Evolutionary conservation across 257 asterid genomes (phyloP).

Genomic region (Lycium barbarum): DNA sequence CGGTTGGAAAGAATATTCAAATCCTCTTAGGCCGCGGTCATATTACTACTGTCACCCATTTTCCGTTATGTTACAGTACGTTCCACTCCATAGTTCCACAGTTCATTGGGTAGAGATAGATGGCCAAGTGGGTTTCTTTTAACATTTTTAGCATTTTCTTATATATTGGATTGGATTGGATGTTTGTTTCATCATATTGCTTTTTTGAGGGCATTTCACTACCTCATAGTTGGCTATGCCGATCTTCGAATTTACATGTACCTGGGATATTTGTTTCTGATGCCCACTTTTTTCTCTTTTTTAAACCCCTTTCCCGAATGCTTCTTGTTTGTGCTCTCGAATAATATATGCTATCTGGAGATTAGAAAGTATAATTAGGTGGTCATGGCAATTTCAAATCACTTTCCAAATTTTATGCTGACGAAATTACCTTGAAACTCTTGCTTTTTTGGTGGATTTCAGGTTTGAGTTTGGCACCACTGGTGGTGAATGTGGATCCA

Average conservation of each 20-base stretch:
- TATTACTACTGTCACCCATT: background rate
- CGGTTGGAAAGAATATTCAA: background rate
- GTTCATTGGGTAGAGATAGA: background rate
- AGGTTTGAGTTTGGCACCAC: constrained; percentile 93
- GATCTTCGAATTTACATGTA: background rate
- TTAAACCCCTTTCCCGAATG: background rate
- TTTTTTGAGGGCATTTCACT: background rate
- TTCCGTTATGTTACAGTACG: background rate
- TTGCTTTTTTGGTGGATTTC: constrained; percentile 38
- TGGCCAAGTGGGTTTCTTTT: background rate
- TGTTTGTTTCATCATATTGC: background rate
- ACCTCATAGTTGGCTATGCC: background rate
- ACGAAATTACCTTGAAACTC: constrained; percentile 16
- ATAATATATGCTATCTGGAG: background rate
- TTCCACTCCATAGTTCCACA: background rate
- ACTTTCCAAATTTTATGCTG: constrained; percentile 25
- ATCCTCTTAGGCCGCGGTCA: background rate
- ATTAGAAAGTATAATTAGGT: background rate
- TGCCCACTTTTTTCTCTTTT: too few relatives aligned
- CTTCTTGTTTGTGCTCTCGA: background rate
- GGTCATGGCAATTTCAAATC: background rate
- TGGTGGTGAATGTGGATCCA: constrained; percentile 88
- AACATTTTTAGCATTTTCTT: constrained; percentile 3
- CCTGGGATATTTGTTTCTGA: background rate
- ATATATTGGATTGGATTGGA: background rate